These are phyloP conservation scores for Rhynchosporium secalis DNA, from an alignment of 2,329 filamentous ascomycete species.

Conservation along the genomic window DNA sequence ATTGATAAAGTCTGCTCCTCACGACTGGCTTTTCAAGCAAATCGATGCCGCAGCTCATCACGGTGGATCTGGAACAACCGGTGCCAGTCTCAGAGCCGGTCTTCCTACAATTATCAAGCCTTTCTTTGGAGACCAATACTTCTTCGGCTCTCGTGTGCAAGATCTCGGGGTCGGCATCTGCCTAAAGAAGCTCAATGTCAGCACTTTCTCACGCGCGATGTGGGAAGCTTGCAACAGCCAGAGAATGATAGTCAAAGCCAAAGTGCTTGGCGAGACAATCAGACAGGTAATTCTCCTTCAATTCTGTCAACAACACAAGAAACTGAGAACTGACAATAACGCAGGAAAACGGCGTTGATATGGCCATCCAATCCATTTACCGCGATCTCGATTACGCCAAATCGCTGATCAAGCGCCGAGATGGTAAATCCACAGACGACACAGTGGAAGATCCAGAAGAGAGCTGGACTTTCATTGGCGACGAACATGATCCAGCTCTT, in stretches of 20 bases:
- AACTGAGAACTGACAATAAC: constrained; percentile 36
- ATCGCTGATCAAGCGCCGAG: constrained; percentile 71
- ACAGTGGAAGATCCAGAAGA: constrained; percentile 67
- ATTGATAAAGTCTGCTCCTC: constrained; percentile 85
- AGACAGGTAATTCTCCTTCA: constrained; percentile 63
- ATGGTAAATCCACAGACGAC: constrained; percentile 53
- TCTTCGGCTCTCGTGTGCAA: constrained; percentile 87
- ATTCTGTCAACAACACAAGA: neutral
- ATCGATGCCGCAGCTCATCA: constrained; percentile 95
- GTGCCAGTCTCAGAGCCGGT: constrained; percentile 85
- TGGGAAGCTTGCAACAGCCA: constrained; percentile 91
- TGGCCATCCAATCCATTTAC: constrained; percentile 89
- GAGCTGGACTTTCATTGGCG: constrained; percentile 87
- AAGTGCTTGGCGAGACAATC: constrained; percentile 80
- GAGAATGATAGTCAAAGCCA: constrained; percentile 87
- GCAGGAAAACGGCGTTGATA: constrained; percentile 87
- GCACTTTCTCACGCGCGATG: constrained; percentile 77
- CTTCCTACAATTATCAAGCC: constrained; percentile 93
- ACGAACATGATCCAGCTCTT: constrained; percentile 39
- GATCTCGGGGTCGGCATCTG: constrained; percentile 91
- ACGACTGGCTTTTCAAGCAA: constrained; percentile 94
- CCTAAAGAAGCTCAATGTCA: constrained; percentile 86
- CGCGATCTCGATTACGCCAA: constrained; percentile 92
- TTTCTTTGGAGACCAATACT: constrained; percentile 98
- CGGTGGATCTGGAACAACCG: constrained; percentile 91